Evolutionary conservation across 208 protist genomes (phyloP), one percentile per base, ranked within the genome.

Genomic region (Herpetomonas tarakana): DNA sequence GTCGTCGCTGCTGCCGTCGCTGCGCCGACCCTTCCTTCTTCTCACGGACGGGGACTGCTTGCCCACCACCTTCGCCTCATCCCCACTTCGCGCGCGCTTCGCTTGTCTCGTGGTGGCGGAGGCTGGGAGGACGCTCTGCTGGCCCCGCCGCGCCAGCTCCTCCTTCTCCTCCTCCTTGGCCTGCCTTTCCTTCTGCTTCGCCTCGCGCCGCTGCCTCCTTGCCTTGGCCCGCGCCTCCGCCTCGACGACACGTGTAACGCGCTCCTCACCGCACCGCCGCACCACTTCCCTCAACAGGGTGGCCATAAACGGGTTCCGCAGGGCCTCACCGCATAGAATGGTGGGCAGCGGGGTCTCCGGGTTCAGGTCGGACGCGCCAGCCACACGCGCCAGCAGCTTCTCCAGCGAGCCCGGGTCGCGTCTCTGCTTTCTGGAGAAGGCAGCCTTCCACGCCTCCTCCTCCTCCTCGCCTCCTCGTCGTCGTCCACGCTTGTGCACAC

Each of bases 321-420:
- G 58, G 12, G 77, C 77, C 54, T 91, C 83, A 0, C 83, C 83
- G 3, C 67, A 58, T 2, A 90, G 35, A 35, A 90, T 66, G 49
- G 56, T 68, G 26, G 50, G 68, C 68, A 29, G 46, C 0, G 49
- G 53, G 39, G 9, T 49, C 19, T 11, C 44, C 9, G 44, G 44
- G 19, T 49, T 18, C 6, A 49, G 44, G 11, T 4, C 9, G 7
- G 66, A n/a, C 22, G 29, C 56, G 11, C 62, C 63, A 24, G 68
- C 52, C 27, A 90, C 65, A 19, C 72, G 65, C 9, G 62, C 54
- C 11, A 86, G 68, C 24, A 83, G 70, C 26, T 68, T 71, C 45
- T 64, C 56, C 24, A 88, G 27, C 16, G 53, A 52, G 0, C 77
- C 74, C 16, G 62, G 58, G 12, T 56, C 38, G 19, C 38, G 31